Evolutionary conservation across 1,284 basidiomycete genomes (phyloP), one percentile per base, ranked within the genome.

Genomic region (Melanopsichium pennsylvanicum): DNA sequence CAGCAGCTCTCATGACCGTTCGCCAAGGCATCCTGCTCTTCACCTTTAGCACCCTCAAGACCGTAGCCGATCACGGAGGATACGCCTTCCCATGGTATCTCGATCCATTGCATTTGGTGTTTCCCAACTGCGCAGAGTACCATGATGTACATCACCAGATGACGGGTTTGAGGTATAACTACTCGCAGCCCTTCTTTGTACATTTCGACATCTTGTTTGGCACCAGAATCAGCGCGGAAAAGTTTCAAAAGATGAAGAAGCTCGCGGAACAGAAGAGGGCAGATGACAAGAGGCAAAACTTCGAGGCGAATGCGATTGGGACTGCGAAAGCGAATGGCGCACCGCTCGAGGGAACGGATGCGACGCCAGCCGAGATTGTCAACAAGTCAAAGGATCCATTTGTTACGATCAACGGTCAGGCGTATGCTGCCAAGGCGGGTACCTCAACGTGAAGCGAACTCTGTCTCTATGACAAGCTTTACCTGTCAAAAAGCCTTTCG

Each of bases 11-110:
- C 11, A 89, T 98, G 86, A 88, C 87, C 15, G 85, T 89, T 4
- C 88, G 96, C 9, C 82, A 83, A 51, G 88, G 91, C n/a, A 87
- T 88, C 54, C 75, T 97, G 40, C 85, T 97, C 52, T 98, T 97
- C 81, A 84, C 84, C 9, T 84, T 97, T 64, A 90, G 90, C 15
- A 91, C 90, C 1, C 83, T 91, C 76, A 99, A 99, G 85, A 97
- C 95, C 1, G 93, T 98, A 37, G 93, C 97, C 73, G 96, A 98
- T 81, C 95, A 98, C 82, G 97, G 94, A 67, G 95, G 95, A 1
- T 97, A 96, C 81, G 85, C 83, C 22, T 83, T 97, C 19, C 92
- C 92, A 46, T 93, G 89, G 83, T 94, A 96, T 79, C 91, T 75
- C 38, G 81, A 82, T 42, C 82, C 82, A 7, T 84, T 94, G 39